phyloP scores from a whole-genome alignment of 2,329 filamentous ascomycete species.

The Sporothrix variecibatus region DNA sequence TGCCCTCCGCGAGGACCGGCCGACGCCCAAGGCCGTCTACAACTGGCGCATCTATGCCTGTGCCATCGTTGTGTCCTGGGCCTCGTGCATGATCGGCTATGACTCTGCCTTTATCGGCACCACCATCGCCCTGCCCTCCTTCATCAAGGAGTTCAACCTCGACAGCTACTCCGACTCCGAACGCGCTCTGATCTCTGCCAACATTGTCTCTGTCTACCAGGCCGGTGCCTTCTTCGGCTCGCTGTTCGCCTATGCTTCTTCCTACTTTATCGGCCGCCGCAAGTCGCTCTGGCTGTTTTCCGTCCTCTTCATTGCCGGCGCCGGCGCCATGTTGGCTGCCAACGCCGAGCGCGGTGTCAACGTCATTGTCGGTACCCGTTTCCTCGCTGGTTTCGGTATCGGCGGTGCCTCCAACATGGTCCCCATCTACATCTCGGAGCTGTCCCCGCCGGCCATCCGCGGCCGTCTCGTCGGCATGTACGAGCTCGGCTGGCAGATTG shows the following conservation, averaged over 20 bases:
- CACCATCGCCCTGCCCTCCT: constrained; percentile 70
- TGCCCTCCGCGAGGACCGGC: constrained; percentile 56
- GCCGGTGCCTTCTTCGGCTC: constrained; percentile 82
- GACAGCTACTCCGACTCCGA: constrained; percentile 47
- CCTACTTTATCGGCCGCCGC: constrained; percentile 68
- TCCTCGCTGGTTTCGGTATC: constrained; percentile 64
- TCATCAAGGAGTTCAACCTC: constrained; percentile 69
- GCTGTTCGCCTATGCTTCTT: constrained; percentile 66
- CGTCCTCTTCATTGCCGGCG: constrained; percentile 67
- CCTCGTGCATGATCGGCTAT: constrained; percentile 59
- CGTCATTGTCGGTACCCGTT: constrained; percentile 62
- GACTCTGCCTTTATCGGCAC: constrained; percentile 80
- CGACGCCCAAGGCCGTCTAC: constrained; percentile 59
- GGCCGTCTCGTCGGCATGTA: constrained; percentile 67
- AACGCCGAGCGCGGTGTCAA: constrained; percentile 64
- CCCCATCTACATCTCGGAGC: constrained; percentile 63
- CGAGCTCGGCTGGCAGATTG: constrained; percentile 66
- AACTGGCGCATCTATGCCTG: constrained; percentile 62
- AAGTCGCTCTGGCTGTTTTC: constrained; percentile 63
- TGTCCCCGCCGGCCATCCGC: constrained; percentile 63
- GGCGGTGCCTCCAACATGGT: constrained; percentile 65
- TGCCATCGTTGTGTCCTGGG: constrained; percentile 57
- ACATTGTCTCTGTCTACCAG: constrained; percentile 81
- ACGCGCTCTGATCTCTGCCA: constrained; percentile 65
- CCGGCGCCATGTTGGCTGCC: constrained; percentile 71